A percentile compares a stretch with the other conserved stretches of the same genome.
Conservation (phyloP, 345 rosid species). For the Eucalyptus pumila region DNA sequence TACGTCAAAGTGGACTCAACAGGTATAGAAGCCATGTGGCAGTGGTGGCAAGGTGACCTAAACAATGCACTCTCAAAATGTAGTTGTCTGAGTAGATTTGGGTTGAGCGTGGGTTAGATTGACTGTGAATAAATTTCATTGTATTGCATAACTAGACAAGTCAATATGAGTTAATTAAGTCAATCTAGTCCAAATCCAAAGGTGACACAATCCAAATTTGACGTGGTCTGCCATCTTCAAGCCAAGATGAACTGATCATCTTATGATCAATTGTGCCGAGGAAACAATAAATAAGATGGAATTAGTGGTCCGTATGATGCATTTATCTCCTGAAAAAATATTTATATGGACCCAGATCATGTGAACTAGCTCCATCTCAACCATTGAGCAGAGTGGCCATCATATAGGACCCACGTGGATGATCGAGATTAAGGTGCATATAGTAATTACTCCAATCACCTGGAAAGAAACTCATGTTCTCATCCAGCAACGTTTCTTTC, state of each 20-base stretch:
- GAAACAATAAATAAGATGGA: neutral
- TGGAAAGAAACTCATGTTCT: too few species aligned
- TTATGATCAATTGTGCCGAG: neutral
- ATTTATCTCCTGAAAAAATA: too few species aligned
- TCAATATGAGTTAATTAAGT: neutral
- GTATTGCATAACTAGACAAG: too few species aligned
- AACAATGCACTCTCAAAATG: too few species aligned
- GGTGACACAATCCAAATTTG: neutral
- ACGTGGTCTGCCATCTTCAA: neutral
- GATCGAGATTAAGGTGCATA: neutral
- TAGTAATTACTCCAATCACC: too few species aligned
- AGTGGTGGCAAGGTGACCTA: too few species aligned
- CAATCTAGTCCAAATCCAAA: neutral
- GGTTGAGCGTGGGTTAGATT: fast-evolving
- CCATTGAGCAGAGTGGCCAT: neutral
- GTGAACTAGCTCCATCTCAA: neutral
- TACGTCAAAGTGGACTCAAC: too few species aligned
- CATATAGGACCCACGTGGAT: neutral
- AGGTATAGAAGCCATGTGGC: too few species aligned
- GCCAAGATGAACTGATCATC: neutral
- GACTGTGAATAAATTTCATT: too few species aligned
- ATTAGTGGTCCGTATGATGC: neutral
- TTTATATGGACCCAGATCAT: neutral
- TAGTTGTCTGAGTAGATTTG: too few species aligned
- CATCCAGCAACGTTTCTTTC: too few species aligned